These are phyloP conservation scores for Penicilliopsis zonata DNA, from an alignment of 495 filamentous ascomycete genomes.

Conservation along the genomic window DNA sequence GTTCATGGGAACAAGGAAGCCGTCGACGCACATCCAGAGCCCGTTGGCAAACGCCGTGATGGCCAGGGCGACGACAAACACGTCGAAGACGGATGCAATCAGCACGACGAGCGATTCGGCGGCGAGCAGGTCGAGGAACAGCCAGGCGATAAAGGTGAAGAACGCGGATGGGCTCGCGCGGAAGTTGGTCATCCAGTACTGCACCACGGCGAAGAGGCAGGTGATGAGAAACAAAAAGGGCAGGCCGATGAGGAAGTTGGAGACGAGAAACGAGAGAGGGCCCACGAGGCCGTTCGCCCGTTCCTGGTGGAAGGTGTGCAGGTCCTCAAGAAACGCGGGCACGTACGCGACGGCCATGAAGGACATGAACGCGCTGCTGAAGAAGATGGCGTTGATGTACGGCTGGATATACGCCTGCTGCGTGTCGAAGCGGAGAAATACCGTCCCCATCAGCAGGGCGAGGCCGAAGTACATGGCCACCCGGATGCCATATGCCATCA, in stretches of 20 bases:
- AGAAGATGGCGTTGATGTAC: slow-evolving; percentile 59
- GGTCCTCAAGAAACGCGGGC: slow-evolving; percentile 72
- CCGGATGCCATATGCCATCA: slow-evolving; percentile 70
- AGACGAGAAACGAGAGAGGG: slow-evolving; percentile 53
- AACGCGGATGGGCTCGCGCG: slow-evolving; percentile 51
- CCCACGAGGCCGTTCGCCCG: slow-evolving; percentile 74
- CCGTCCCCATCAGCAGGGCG: slow-evolving; percentile 80
- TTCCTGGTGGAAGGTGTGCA: slow-evolving; percentile 60
- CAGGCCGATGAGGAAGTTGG: slow-evolving; percentile 72
- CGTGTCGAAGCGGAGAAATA: slow-evolving; percentile 59
- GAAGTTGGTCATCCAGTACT: slow-evolving; percentile 75
- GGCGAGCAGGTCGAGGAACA: slow-evolving; percentile 72
- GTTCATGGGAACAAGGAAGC: slow-evolving; percentile 61
- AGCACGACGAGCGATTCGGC: slow-evolving; percentile 74
- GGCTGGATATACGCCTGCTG: slow-evolving; percentile 60
- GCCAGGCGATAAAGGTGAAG: slow-evolving; percentile 74
- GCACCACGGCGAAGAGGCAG: slow-evolving; percentile 58
- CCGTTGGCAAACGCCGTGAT: slow-evolving; percentile 73
- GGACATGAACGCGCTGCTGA: slow-evolving; percentile 75
- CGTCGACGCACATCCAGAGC: slow-evolving; percentile 74
- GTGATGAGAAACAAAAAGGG: slow-evolving; percentile 70
- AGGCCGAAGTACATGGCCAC: slow-evolving; percentile 75
- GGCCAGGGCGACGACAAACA: slow-evolving; percentile 66
- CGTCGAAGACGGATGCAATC: slow-evolving; percentile 57
- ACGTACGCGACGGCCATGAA: slow-evolving; percentile 87